A percentile compares a stretch with the other conserved stretches of the same genome.
Evolutionary conservation across 2,329 filamentous ascomycete genomes (phyloP).

Genomic region (Talaromyces sp.): DNA sequence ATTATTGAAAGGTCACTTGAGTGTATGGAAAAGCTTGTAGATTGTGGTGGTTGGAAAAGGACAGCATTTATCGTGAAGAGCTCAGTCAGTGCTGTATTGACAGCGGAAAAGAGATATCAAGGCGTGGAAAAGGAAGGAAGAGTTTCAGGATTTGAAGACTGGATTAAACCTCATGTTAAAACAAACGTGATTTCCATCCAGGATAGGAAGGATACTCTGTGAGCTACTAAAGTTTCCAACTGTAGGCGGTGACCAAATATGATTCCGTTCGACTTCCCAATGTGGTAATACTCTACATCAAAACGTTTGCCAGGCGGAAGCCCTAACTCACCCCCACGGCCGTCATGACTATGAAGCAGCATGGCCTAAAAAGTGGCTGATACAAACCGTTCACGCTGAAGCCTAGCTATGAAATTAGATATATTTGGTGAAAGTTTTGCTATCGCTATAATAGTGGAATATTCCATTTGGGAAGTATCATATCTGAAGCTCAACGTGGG

Average conservation of each 20-base stretch:
- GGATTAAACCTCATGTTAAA: neutral
- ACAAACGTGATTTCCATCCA: too few species aligned
- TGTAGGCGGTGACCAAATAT: too few species aligned
- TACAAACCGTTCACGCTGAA: too few species aligned
- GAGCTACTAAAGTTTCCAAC: too few species aligned
- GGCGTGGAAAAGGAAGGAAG: neutral
- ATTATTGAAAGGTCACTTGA: neutral
- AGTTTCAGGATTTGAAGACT: neutral
- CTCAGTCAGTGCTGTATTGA: neutral
- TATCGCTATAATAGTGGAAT: neutral
- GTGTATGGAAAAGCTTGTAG: neutral
- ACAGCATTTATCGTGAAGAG: neutral
- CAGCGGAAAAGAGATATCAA: neutral
- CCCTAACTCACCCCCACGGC: too few species aligned
- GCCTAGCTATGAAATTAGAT: neutral
- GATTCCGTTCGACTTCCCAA: too few species aligned
- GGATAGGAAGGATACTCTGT: too few species aligned
- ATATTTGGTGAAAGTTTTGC: neutral
- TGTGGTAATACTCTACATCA: too few species aligned
- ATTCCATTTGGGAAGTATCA: neutral
- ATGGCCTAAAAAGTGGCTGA: too few species aligned
- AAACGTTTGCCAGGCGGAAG: too few species aligned
- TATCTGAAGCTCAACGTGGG: neutral
- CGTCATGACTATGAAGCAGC: too few species aligned
- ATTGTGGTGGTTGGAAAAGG: neutral